Conservation (phyloP, 148 eudicot genomes). For the Rhododendron ovatum region DNA sequence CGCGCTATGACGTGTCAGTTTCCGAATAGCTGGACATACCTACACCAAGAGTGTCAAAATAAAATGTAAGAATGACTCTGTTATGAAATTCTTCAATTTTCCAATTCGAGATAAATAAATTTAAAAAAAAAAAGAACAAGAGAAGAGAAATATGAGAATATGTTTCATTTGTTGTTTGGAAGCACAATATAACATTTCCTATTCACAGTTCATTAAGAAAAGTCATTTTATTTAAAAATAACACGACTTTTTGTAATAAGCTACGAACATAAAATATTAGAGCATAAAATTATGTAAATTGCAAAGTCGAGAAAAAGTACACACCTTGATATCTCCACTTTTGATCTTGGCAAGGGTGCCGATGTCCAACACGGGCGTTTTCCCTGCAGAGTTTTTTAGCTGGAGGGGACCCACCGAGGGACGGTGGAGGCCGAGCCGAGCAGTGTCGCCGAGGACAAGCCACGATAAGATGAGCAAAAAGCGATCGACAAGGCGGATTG, state of each 20-base stretch:
- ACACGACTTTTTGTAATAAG: neutral
- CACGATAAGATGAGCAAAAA: conserved; percentile 49
- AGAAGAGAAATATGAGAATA: too few species aligned
- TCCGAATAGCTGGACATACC: conserved; percentile 45
- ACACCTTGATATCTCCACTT: conserved; percentile 65
- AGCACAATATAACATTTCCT: too few species aligned
- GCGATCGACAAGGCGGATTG: conserved; percentile 52
- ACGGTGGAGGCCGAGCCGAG: conserved; percentile 45
- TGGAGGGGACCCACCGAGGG: conserved; percentile 58
- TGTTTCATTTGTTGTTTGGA: too few species aligned
- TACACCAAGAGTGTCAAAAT: conserved; percentile 12
- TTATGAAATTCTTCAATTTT: neutral
- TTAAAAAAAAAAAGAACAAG: neutral
- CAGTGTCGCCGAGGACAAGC: conserved; percentile 56
- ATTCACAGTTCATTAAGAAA: too few species aligned
- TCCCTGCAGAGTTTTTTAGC: conserved; percentile 53
- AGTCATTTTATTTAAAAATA: too few species aligned
- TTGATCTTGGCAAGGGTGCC: conserved; percentile 71
- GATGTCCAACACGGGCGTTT: conserved; percentile 68
- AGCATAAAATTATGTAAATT: neutral
- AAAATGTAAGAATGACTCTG: neutral
- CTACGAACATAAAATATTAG: neutral
- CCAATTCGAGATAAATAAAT: neutral
- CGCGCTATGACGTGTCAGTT: conserved; percentile 34
- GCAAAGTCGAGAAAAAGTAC: neutral